Conservation (phyloP, 108 stramenopile species). For the Mediolabrus comicus region DNA sequence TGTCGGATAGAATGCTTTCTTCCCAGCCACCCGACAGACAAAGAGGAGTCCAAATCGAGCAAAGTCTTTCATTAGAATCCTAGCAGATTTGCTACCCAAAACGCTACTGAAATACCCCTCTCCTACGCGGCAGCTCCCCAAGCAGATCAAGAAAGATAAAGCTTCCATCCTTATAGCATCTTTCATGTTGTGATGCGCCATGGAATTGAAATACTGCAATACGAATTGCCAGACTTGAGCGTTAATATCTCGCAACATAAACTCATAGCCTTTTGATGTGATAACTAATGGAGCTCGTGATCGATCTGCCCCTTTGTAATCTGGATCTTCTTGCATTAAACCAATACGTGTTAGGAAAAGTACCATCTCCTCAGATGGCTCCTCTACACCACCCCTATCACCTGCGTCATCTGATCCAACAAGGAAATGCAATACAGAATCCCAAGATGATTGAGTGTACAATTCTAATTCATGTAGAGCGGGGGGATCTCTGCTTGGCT, state of each 20-base stretch:
- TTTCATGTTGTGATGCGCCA: conserved; percentile 38
- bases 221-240: conserved; percentile 89
- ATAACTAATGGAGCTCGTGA: conserved; percentile 77
- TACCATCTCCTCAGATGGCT: conserved; percentile 68
- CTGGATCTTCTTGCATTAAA: conserved; percentile 83
- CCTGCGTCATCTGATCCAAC: conserved; percentile 65
- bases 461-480: conserved; percentile 68
- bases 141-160: conserved; percentile 69
- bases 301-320: conserved; percentile 56
- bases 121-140: conserved; percentile 68
- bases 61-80: conserved; percentile 72
- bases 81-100: conserved; percentile 52
- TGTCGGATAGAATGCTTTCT: conserved; percentile 74
- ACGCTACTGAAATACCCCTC: conserved; percentile 65
- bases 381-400: conserved; percentile 34
- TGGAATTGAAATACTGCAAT: conserved; percentile 64
- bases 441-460: conserved; percentile 81
- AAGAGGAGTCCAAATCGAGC: conserved; percentile 75
- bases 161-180: conserved; percentile 61
- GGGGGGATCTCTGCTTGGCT: conserved; percentile 47
- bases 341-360: conserved; percentile 72
- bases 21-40: conserved; percentile 61
- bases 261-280: conserved; percentile 84
- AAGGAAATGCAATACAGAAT: conserved; percentile 82
- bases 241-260: conserved; percentile 78